phyloP scores from a whole-genome alignment of 768 basidiomycete genomes.

The Multifurca ochricompacta region DNA sequence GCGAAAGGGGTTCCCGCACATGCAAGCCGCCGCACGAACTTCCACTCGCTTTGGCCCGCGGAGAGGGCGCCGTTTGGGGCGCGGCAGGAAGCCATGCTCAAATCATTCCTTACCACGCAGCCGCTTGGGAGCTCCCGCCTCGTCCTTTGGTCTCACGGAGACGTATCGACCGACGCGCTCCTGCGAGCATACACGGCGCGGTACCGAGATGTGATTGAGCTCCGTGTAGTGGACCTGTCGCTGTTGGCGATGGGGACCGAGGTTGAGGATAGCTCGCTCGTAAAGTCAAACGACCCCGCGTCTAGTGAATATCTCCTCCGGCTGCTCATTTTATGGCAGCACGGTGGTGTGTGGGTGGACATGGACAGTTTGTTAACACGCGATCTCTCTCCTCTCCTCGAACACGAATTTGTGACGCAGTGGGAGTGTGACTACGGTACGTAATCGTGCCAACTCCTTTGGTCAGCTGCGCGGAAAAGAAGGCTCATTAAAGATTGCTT shows the following conservation, averaged over 20 bases:
- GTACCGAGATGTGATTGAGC: slow-evolving; percentile 63
- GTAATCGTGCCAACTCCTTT: no score
- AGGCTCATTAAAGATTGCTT: slow-evolving; percentile 28
- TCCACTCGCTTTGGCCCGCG: slow-evolving; percentile 89
- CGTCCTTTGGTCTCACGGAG: slow-evolving; percentile 88
- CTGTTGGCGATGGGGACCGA: slow-evolving; percentile 65
- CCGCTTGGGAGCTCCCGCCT: slow-evolving; percentile 50
- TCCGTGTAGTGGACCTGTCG: slow-evolving; percentile 60
- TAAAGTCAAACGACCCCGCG: no score
- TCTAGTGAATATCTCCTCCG: no score
- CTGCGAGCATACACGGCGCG: slow-evolving; percentile 47
- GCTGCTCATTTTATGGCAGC: slow-evolving; percentile 78
- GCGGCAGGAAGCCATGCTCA: slow-evolving; percentile 87
- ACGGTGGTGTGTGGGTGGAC: slow-evolving; percentile 94
- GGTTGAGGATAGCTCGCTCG: slow-evolving; percentile 75
- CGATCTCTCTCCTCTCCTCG: slow-evolving; percentile 77
- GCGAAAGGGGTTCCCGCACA: no score
- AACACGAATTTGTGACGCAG: slow-evolving; percentile 95
- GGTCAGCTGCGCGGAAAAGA: no score
- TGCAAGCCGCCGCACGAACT: slow-evolving; percentile 46
- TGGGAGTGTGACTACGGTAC: slow-evolving; percentile 99
- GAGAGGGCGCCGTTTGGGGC: slow-evolving; percentile 88
- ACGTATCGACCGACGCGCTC: slow-evolving; percentile 58
- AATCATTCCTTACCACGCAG: slow-evolving; percentile 91
- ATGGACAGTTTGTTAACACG: slow-evolving; percentile 94